Percentiles rank a stretch among this genome's conserved stretches.
phyloP scores from a whole-genome alignment of 108 stramenopile genomes.

The Skeletonema costatum region DNA sequence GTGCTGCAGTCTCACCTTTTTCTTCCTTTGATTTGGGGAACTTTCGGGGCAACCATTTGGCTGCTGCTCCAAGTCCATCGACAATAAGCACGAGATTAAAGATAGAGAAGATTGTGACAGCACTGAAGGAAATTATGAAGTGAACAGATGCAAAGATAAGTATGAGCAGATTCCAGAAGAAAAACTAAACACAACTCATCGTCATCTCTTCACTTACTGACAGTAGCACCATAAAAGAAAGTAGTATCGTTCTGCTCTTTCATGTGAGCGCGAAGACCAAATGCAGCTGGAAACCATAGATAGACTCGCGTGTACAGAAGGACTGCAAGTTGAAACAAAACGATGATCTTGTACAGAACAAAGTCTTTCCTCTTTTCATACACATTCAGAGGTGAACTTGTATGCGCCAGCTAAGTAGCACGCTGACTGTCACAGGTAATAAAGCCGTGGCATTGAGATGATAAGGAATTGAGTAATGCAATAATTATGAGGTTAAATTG shows the following conservation, averaged over 20 bases:
- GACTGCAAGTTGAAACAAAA: slow-evolving; percentile 11
- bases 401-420: slow-evolving; percentile 6
- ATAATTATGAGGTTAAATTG: too few relatives aligned
- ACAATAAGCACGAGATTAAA: background rate
- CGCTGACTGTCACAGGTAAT: too few relatives aligned
- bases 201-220: slow-evolving; percentile 3
- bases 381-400: slow-evolving; percentile 10
- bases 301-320: slow-evolving; percentile 14
- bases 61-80: slow-evolving; percentile 3
- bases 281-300: slow-evolving; percentile 11
- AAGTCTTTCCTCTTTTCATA: slow-evolving; percentile 5
- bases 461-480: too few relatives aligned
- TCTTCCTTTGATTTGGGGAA: slow-evolving; percentile 1
- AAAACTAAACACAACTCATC: background rate
- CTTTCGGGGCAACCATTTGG: background rate
- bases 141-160: background rate
- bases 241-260: slow-evolving; percentile 7
- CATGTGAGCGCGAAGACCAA: background rate
- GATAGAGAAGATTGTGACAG: background rate
- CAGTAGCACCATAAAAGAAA: slow-evolving; percentile 12
- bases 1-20: background rate
- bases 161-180: background rate
- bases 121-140: background rate
- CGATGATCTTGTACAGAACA: slow-evolving; percentile 3
- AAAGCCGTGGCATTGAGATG: too few relatives aligned